Conservation (phyloP, 2,329 filamentous ascomycete species). For the Epichloe sibirici region DNA sequence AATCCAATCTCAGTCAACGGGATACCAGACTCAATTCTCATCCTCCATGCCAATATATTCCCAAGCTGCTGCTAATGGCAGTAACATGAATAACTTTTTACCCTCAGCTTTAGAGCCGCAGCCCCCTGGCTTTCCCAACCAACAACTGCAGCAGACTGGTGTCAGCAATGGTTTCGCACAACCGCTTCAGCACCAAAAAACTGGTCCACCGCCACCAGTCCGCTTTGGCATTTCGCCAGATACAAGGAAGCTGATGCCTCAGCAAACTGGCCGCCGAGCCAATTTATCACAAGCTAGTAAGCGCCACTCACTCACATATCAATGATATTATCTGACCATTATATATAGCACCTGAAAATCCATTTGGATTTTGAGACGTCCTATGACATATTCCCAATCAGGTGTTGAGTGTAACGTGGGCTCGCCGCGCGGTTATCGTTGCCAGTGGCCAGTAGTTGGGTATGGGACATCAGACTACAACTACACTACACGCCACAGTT, state of each 20-base stretch:
- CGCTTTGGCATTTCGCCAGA: conserved; percentile 70
- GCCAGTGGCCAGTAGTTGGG: not conserved
- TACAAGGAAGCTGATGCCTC: conserved; percentile 66
- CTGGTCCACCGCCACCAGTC: conserved; percentile 66
- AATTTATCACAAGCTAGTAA: conserved; percentile 93
- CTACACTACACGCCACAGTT: not conserved
- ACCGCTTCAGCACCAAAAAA: conserved; percentile 34
- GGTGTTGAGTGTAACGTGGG: not conserved
- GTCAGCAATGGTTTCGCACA: conserved; percentile 41
- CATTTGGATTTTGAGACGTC: conserved; percentile 34
- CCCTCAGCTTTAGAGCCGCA: conserved; percentile 49
- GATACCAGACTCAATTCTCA: conserved; percentile 37
- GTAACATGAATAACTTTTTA: conserved; percentile 44
- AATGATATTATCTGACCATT: not conserved
- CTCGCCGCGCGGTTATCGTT: not conserved
- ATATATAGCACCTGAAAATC: conserved; percentile 36
- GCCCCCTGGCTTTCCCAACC: conserved; percentile 37
- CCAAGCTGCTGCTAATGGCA: conserved; percentile 24
- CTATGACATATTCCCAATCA: not conserved
- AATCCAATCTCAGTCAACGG: conserved; percentile 52
- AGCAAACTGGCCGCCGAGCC: conserved; percentile 79
- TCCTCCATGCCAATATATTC: conserved; percentile 30
- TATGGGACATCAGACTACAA: not conserved
- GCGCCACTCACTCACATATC: conserved; percentile 19
- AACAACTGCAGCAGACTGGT: conserved; percentile 37